Evolutionary conservation across 2,329 filamentous ascomycete genomes (phyloP).

Genomic region (Fusarium sp.): DNA sequence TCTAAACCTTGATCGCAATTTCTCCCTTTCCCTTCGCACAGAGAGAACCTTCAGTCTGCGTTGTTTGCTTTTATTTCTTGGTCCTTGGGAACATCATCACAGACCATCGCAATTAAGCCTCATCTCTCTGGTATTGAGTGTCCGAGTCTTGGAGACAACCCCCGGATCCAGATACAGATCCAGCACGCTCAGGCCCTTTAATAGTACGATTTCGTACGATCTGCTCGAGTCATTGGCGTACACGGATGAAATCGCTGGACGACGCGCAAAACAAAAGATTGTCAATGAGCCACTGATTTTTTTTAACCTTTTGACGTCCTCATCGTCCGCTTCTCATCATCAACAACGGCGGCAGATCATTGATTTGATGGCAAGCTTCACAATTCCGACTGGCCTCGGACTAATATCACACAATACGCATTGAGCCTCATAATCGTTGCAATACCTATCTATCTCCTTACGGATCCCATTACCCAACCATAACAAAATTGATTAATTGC

Average conservation of each 20-base stretch:
- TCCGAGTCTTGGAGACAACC: background rate
- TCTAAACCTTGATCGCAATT: slow-evolving; percentile 20
- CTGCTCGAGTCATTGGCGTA: slow-evolving; percentile 20
- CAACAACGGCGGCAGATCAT: background rate
- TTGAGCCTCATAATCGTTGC: background rate
- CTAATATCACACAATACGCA: slow-evolving; percentile 2
- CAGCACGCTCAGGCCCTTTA: slow-evolving; percentile 1
- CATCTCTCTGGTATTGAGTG: background rate
- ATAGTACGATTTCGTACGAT: slow-evolving; percentile 1
- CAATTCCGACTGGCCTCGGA: slow-evolving; percentile 12
- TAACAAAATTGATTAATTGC: background rate
- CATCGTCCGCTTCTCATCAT: background rate
- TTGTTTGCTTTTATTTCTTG: background rate
- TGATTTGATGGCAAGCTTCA: background rate
- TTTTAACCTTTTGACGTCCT: background rate
- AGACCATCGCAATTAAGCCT: background rate
- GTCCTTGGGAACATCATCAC: background rate
- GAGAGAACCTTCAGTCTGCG: background rate
- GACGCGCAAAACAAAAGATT: slow-evolving; percentile 1
- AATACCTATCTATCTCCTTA: background rate
- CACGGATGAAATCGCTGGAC: slow-evolving; percentile 11
- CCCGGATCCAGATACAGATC: background rate
- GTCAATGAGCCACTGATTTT: background rate
- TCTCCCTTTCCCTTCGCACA: slow-evolving; percentile 8
- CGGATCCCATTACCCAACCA: background rate